Evolutionary conservation across 2,329 filamentous ascomycete genomes (phyloP).

Genomic region (Akanthomyces muscarius): DNA sequence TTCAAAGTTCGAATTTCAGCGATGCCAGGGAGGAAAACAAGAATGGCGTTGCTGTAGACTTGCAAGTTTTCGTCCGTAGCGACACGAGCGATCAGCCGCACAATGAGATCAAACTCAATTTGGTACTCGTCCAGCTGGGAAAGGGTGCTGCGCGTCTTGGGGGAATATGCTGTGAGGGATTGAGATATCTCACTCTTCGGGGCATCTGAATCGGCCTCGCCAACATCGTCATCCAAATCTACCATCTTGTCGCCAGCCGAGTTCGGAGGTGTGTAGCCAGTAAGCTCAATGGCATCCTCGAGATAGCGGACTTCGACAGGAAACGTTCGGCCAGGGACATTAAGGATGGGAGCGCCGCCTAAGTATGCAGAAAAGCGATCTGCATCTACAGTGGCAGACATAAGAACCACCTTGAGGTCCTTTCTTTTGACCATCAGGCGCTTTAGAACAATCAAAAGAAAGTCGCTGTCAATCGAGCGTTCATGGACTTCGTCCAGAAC

Average conservation of each 20-base stretch:
- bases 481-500: slow-evolving; percentile 98
- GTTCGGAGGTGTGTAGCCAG: slow-evolving; percentile 60
- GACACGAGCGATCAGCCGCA: slow-evolving; percentile 73
- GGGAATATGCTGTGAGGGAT: slow-evolving; percentile 68
- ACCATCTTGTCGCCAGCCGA: slow-evolving; percentile 49
- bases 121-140: slow-evolving; percentile 82
- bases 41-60: slow-evolving; percentile 78
- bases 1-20: slow-evolving; percentile 88
- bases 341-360: slow-evolving; percentile 77
- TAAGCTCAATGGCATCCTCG: slow-evolving; percentile 88
- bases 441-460: slow-evolving; percentile 86
- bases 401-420: slow-evolving; percentile 87
- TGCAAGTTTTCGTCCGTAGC: slow-evolving; percentile 63
- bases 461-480: slow-evolving; percentile 93
- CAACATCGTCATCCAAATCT: slow-evolving; percentile 60
- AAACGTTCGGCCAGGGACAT: slow-evolving; percentile 89
- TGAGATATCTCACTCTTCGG: slow-evolving; percentile 56
- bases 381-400: slow-evolving; percentile 96
- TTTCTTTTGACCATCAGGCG: slow-evolving; percentile 72
- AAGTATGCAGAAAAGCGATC: slow-evolving; percentile 88
- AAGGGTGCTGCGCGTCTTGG: slow-evolving; percentile 70
- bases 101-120: slow-evolving; percentile 83
- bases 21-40: slow-evolving; percentile 94
- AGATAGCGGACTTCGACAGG: slow-evolving; percentile 84
- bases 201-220: slow-evolving; percentile 42